Conservation (phyloP, 2,329 filamentous ascomycete species). For the Ceratocystis smalleyi region DNA sequence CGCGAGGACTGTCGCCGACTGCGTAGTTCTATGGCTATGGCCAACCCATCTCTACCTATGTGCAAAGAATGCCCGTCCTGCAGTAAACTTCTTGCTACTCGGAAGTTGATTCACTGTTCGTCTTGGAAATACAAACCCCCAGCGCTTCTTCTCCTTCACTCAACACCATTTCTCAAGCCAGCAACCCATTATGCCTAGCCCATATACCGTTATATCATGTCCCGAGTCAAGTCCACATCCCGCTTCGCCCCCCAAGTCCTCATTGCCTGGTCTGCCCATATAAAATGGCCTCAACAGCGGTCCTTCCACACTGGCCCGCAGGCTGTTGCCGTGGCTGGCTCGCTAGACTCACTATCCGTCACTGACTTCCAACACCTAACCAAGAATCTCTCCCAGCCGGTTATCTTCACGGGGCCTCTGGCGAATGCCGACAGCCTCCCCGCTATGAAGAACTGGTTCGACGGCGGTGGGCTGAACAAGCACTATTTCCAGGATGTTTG, state of each 20-base stretch:
- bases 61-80: too few relatives aligned
- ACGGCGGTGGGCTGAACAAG: conserved; percentile 6
- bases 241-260: not conserved
- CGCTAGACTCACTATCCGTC: not conserved
- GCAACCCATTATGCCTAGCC: too few relatives aligned
- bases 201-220: not conserved
- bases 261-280: not conserved
- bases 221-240: not conserved
- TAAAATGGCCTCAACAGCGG: not conserved
- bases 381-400: conserved; percentile 1
- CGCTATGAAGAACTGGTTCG: conserved; percentile 46
- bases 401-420: conserved; percentile 3
- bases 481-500: conserved; percentile 24
- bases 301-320: not conserved
- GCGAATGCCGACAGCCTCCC: conserved; percentile 27
- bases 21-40: too few relatives aligned
- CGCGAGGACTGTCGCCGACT: too few relatives aligned
- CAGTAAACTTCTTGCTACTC: too few relatives aligned
- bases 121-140: too few relatives aligned
- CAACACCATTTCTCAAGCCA: too few relatives aligned
- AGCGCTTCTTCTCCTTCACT: too few relatives aligned
- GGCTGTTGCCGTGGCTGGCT: not conserved
- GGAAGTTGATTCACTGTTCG: too few relatives aligned
- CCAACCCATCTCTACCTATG: too few relatives aligned
- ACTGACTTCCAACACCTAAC: conserved; percentile 3